phyloP scores from a whole-genome alignment of 2,329 filamentous ascomycete species.

The Sclerotinia glacialis region DNA sequence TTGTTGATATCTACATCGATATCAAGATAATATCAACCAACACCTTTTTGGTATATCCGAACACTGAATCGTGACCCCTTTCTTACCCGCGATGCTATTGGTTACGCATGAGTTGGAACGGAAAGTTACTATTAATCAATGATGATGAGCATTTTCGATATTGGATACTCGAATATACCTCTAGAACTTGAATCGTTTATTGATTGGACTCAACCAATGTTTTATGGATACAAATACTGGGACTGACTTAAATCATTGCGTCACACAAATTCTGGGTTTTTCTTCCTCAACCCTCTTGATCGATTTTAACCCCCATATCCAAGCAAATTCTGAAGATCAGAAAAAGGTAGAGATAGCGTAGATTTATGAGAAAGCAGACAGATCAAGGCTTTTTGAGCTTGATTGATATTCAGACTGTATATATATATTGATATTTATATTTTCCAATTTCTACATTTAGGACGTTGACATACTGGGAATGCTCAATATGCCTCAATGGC shows the following conservation, averaged over 20 bases:
- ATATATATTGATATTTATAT: too few species aligned
- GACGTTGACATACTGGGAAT: not conserved
- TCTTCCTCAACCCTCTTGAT: not conserved
- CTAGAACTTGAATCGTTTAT: not conserved
- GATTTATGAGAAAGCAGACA: not conserved
- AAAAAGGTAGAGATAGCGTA: not conserved
- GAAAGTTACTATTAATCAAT: not conserved
- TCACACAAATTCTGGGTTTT: conserved; percentile 16
- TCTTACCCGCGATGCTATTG: conserved; percentile 1
- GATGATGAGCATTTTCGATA: not conserved
- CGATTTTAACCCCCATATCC: conserved; percentile 1
- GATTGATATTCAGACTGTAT: not conserved
- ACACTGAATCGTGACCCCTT: not conserved
- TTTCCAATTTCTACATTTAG: conserved; percentile 2
- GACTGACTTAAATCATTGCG: conserved; percentile 11
- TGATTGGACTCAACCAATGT: not conserved
- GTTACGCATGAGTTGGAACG: not conserved
- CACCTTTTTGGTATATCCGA: not conserved
- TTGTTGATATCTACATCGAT: not conserved
- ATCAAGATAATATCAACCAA: too few species aligned
- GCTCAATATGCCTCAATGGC: not conserved
- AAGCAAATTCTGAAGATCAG: not conserved
- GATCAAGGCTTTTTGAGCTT: not conserved
- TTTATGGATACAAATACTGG: conserved; percentile 1
- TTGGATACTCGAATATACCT: conserved; percentile 1